Percentiles rank a stretch among this genome's conserved stretches.
Evolutionary conservation across 2,329 filamentous ascomycete genomes (phyloP).

Genomic region (Fusarium nelsonii): DNA sequence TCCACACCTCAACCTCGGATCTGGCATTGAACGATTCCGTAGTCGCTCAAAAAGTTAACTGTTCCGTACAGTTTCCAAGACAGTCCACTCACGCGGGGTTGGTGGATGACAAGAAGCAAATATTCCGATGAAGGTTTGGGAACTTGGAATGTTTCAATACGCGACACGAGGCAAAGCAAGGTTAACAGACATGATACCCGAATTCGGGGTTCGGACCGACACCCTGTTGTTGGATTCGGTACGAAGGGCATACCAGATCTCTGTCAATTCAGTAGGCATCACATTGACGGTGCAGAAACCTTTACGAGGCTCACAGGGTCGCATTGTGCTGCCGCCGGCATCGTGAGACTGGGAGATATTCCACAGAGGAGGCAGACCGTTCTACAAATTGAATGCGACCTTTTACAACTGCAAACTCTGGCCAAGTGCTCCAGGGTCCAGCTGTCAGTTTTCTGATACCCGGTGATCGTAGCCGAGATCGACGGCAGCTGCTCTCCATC

Average conservation of each 20-base stretch:
- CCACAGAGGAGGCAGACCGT: not conserved
- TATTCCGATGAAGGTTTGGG: constrained; percentile 26
- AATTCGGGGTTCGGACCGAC: constrained; percentile 4
- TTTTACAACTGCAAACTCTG: constrained; percentile 2
- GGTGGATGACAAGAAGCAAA: constrained; percentile 16
- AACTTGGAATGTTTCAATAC: constrained; percentile 11
- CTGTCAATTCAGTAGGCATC: not conserved
- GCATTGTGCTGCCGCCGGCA: not conserved
- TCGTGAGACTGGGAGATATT: not conserved
- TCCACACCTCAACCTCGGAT: constrained; percentile 2
- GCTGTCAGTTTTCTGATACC: constrained; percentile 5
- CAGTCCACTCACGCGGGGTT: constrained; percentile 28
- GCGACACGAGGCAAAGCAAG: constrained; percentile 16
- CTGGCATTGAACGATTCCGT: constrained; percentile 11
- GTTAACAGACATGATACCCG: constrained; percentile 17
- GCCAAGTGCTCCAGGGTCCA: not conserved
- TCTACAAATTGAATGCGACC: not conserved
- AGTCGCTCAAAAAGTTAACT: constrained; percentile 30
- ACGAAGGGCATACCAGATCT: not conserved
- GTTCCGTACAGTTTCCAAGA: constrained; percentile 36
- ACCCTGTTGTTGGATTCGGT: constrained; percentile 7
- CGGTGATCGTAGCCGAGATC: constrained; percentile 40
- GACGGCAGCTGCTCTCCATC: constrained; percentile 15
- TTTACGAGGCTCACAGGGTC: not conserved
- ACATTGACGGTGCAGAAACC: not conserved